Evolutionary conservation across 2,329 filamentous ascomycete species (phyloP).

Genomic region (Coleophoma crateriformis): DNA sequence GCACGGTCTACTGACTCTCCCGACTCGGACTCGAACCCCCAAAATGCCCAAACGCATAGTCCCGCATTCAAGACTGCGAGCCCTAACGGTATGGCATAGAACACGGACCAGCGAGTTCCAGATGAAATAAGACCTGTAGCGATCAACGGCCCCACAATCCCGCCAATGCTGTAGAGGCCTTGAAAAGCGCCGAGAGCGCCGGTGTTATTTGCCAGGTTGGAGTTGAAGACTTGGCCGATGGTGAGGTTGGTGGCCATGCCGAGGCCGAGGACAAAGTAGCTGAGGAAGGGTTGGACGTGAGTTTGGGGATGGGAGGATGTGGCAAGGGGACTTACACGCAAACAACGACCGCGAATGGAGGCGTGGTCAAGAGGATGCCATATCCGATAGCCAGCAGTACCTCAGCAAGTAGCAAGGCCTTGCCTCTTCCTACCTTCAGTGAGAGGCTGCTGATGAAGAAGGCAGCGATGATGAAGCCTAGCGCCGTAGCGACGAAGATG

Average conservation of each 20-base stretch:
- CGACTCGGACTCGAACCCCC: constrained; percentile 59
- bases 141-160: constrained; percentile 60
- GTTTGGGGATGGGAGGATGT: too few species aligned
- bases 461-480: constrained; percentile 72
- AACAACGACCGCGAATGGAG: constrained; percentile 65
- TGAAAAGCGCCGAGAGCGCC: constrained; percentile 55
- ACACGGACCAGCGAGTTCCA: constrained; percentile 65
- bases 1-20: constrained; percentile 20
- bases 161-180: constrained; percentile 61
- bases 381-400: constrained; percentile 53
- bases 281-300: too few species aligned
- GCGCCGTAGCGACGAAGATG: constrained; percentile 71
- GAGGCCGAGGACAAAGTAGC: constrained; percentile 55
- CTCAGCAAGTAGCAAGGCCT: constrained; percentile 52
- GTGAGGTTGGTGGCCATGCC: constrained; percentile 49
- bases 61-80: constrained; percentile 50
- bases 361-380: constrained; percentile 55
- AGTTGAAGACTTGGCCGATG: constrained; percentile 52
- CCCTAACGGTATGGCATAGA: constrained; percentile 62
- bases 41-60: constrained; percentile 60
- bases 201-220: constrained; percentile 44
- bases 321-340: constrained; percentile 31
- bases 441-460: constrained; percentile 57
- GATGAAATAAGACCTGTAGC: constrained; percentile 58
- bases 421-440: constrained; percentile 56